Conservation (phyloP, 495 filamentous ascomycete genomes). For the Rhizodiscina lignyota region DNA sequence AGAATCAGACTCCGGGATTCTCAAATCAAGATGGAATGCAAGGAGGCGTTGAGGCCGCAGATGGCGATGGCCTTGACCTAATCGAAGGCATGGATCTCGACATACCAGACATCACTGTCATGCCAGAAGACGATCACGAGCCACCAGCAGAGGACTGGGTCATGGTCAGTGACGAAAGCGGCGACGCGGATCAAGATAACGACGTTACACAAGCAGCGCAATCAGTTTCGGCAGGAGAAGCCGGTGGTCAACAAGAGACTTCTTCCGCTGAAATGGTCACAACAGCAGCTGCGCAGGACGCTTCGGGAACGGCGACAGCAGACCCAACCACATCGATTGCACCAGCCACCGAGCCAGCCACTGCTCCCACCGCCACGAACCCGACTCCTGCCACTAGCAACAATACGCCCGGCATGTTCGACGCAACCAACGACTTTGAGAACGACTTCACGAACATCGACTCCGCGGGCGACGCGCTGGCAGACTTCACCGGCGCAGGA, state of each 20-base stretch:
- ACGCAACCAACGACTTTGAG: constrained; percentile 23
- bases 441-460: constrained; percentile 43
- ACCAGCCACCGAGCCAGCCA: constrained; percentile 1
- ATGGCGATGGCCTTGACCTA: neutral
- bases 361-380: constrained; percentile 1
- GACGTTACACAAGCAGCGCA: neutral
- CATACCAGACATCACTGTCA: constrained; percentile 1
- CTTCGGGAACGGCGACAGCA: neutral
- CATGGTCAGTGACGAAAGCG: constrained; percentile 30
- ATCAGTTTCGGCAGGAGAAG: neutral
- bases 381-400: constrained; percentile 3
- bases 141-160: constrained; percentile 36
- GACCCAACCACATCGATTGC: constrained; percentile 3
- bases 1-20: neutral
- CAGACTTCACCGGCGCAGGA: constrained; percentile 26
- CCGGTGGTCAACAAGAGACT: neutral
- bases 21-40: constrained; percentile 3
- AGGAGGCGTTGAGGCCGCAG: neutral
- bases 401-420: constrained; percentile 16
- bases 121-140: neutral
- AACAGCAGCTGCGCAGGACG: neutral
- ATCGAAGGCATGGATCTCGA: constrained; percentile 14
- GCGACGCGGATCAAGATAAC: constrained; percentile 7
- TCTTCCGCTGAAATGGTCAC: neutral
- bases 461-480: constrained; percentile 44